phyloP scores from a whole-genome alignment of 2,329 filamentous ascomycete species.

The Hypoxylon sp. region DNA sequence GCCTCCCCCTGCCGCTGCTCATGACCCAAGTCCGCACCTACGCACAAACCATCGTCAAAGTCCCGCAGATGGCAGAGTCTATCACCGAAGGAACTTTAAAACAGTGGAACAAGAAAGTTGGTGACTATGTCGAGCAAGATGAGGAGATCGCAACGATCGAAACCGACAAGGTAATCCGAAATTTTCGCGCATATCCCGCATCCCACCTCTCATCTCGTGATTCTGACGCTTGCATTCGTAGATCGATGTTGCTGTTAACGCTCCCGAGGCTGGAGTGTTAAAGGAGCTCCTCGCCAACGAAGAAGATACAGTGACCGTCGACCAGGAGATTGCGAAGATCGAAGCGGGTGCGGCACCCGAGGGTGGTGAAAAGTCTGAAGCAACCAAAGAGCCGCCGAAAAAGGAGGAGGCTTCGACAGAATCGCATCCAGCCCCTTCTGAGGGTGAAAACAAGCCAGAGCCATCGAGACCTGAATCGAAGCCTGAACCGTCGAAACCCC shows the following conservation, averaged over 20 bases:
- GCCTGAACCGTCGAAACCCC: conserved; percentile 56
- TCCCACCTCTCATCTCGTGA: conserved; percentile 6
- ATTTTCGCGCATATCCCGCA: background rate
- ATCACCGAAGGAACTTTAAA: conserved; percentile 98
- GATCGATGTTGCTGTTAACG: conserved; percentile 98
- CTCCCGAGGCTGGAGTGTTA: conserved; percentile 89
- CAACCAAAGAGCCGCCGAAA: conserved; percentile 71
- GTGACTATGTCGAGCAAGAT: conserved; percentile 94
- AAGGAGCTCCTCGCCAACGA: conserved; percentile 93
- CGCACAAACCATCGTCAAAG: conserved; percentile 90
- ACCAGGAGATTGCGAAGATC: conserved; percentile 89
- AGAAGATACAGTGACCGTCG: conserved; percentile 95
- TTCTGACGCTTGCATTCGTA: conserved; percentile 55
- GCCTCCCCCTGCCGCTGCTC: conserved; percentile 63
- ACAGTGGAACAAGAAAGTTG: conserved; percentile 92
- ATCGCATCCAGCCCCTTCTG: conserved; percentile 61
- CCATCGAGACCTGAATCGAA: conserved; percentile 58
- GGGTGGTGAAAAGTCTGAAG: conserved; percentile 70
- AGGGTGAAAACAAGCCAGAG: conserved; percentile 57
- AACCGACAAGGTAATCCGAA: conserved; percentile 86
- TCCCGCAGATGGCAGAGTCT: conserved; percentile 98
- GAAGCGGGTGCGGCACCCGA: conserved; percentile 80
- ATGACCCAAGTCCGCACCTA: conserved; percentile 72
- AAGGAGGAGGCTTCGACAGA: conserved; percentile 59
- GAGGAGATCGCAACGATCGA: conserved; percentile 99